Evolutionary conservation across 352 stramenopile species (phyloP).

Genomic region (Blastocystis sp.): DNA sequence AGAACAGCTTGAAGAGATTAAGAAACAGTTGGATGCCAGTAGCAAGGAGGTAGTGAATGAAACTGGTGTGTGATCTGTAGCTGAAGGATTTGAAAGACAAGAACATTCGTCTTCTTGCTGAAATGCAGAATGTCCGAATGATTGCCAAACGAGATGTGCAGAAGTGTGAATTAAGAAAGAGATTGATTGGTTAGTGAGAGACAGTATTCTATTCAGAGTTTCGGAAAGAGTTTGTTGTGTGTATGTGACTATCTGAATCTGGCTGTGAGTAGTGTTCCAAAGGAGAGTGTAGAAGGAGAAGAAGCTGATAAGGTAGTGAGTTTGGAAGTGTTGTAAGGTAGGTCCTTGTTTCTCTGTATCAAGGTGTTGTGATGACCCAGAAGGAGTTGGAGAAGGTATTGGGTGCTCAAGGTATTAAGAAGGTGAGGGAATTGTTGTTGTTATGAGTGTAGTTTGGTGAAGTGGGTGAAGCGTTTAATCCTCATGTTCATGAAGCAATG

Average conservation of each 20-base stretch:
- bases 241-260: slow-evolving; percentile 47
- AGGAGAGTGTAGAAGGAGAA: slow-evolving; percentile 45
- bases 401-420: slow-evolving; percentile 16
- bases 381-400: slow-evolving; percentile 57
- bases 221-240: slow-evolving; percentile 48
- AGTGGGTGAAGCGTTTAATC: slow-evolving; percentile 37
- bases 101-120: slow-evolving; percentile 58
- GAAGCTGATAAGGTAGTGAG: slow-evolving; percentile 3
- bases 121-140: slow-evolving; percentile 55
- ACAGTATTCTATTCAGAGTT: slow-evolving; percentile 39
- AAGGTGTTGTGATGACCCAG: slow-evolving; percentile 54
- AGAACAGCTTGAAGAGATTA: slow-evolving; percentile 17
- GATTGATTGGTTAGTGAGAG: background rate
- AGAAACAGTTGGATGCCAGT: slow-evolving; percentile 27
- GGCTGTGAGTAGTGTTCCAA: slow-evolving; percentile 20
- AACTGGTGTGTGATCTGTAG: background rate
- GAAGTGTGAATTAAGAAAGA: background rate
- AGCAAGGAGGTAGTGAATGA: slow-evolving; percentile 18
- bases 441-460: background rate
- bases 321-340: background rate
- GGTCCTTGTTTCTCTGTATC: slow-evolving; percentile 33
- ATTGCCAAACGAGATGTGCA: slow-evolving; percentile 52
- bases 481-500: slow-evolving; percentile 45
- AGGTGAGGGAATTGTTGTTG: background rate
- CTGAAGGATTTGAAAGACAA: slow-evolving; percentile 50